phyloP scores from a whole-genome alignment of 345 rosid genomes.

The Jatropha curcas region DNA sequence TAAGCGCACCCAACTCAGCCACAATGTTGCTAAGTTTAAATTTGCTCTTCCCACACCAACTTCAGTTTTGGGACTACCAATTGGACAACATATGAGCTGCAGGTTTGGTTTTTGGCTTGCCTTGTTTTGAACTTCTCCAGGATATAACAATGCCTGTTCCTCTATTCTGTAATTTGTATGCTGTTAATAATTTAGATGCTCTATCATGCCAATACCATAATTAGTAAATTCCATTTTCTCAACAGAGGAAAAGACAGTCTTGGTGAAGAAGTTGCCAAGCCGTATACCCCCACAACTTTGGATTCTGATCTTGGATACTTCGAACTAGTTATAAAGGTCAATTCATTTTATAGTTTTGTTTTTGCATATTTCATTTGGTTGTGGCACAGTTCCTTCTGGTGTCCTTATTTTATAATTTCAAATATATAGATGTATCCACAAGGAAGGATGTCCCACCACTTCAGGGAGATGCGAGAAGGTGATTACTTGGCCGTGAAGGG shows the following conservation, averaged over 20 bases:
- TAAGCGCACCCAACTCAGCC: slow-evolving; percentile 43
- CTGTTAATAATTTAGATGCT: neutral
- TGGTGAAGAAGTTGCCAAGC: slow-evolving; percentile 34
- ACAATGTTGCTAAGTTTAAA: slow-evolving; percentile 49
- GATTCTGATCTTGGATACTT: slow-evolving; percentile 32
- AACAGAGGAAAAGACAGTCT: slow-evolving; percentile 30
- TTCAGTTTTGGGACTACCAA: slow-evolving; percentile 54
- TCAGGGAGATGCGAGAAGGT: slow-evolving; percentile 29
- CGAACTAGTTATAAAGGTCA: slow-evolving; percentile 34
- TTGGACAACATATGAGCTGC: slow-evolving; percentile 61
- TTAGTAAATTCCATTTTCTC: neutral
- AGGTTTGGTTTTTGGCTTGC: slow-evolving; percentile 28
- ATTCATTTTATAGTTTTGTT: neutral
- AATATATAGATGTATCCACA: slow-evolving; percentile 32
- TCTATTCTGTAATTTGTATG: neutral
- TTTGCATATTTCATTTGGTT: neutral
- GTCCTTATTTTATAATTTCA: slow-evolving; percentile 1
- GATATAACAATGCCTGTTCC: neutral
- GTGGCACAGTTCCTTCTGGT: neutral
- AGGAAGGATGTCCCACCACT: slow-evolving; percentile 40
- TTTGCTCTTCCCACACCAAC: slow-evolving; percentile 50
- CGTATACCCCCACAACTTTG: slow-evolving; percentile 34
- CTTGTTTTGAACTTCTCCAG: neutral
- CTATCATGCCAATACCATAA: neutral
- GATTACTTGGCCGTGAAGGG: slow-evolving; percentile 33